Evolutionary conservation across 2,329 filamentous ascomycete genomes (phyloP).

Genomic region (Gnomoniopsis sp.): DNA sequence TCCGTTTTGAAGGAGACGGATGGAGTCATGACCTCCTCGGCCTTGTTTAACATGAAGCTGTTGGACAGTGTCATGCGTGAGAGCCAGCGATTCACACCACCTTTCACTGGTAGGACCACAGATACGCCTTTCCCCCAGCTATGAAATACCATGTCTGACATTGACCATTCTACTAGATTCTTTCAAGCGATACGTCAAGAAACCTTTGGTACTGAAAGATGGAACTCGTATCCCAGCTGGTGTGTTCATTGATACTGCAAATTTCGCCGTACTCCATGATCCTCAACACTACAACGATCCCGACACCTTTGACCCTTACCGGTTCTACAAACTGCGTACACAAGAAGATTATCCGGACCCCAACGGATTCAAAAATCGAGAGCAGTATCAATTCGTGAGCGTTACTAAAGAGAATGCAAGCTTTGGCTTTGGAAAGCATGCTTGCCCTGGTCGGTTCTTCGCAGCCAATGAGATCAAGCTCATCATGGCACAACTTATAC

Average conservation of each 20-base stretch:
- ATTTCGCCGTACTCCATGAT: conserved; percentile 32
- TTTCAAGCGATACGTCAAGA: conserved; percentile 44
- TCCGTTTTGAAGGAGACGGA: conserved; percentile 28
- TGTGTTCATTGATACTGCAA: conserved; percentile 33
- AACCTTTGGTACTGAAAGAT: conserved; percentile 46
- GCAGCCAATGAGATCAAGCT: conserved; percentile 26
- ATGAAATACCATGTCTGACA: background rate
- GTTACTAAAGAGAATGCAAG: conserved; percentile 28
- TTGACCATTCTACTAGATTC: conserved; percentile 24
- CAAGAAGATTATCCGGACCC: conserved; percentile 20
- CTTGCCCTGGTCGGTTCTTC: conserved; percentile 29
- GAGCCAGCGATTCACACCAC: conserved; percentile 16
- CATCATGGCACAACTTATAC: conserved; percentile 20
- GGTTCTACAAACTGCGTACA: conserved; percentile 31
- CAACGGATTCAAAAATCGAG: conserved; percentile 25
- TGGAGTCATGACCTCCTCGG: conserved; percentile 20
- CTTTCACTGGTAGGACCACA: conserved; percentile 29
- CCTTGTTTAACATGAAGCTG: conserved; percentile 18
- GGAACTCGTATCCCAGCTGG: conserved; percentile 42
- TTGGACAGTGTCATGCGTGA: conserved; percentile 19
- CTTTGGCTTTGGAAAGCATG: conserved; percentile 33
- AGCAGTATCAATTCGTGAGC: conserved; percentile 33
- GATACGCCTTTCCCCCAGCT: background rate
- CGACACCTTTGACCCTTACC: conserved; percentile 31
- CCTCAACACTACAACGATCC: conserved; percentile 30